These are phyloP conservation scores for Colletotrichum lindemuthianum DNA, from an alignment of 2,329 filamentous ascomycete genomes.

Conservation along the genomic window DNA sequence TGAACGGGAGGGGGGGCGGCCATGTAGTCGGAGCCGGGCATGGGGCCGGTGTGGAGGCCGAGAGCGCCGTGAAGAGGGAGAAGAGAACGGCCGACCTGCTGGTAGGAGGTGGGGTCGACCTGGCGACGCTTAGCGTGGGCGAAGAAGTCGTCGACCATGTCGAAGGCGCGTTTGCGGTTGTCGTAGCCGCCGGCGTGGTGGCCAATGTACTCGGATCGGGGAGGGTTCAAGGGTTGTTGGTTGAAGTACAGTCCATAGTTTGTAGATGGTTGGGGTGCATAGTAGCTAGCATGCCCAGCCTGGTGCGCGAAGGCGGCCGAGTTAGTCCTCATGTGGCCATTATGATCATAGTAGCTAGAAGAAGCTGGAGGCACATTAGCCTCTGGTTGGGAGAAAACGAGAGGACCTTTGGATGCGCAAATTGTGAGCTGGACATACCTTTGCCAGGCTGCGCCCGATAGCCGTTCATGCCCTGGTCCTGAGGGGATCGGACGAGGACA, in stretches of 20 bases:
- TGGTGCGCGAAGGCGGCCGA: conserved; percentile 66
- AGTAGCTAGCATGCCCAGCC: conserved; percentile 66
- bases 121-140: conserved; percentile 90
- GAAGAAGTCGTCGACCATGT: conserved; percentile 94
- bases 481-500: conserved; percentile 68
- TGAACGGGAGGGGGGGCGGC: conserved; percentile 40
- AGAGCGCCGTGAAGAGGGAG: conserved; percentile 81
- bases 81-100: conserved; percentile 89
- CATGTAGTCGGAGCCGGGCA: conserved; percentile 65
- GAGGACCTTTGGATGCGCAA: conserved; percentile 37
- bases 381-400: conserved; percentile 46
- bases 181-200: conserved; percentile 69
- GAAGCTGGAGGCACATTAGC: conserved; percentile 60
- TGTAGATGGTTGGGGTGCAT: conserved; percentile 63
- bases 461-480: conserved; percentile 62
- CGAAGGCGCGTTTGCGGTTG: conserved; percentile 83
- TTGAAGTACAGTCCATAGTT: conserved; percentile 84
- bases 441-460: conserved; percentile 65
- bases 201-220: conserved; percentile 69
- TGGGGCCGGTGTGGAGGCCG: conserved; percentile 65
- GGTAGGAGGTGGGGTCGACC: conserved; percentile 89
- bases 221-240: conserved; percentile 64
- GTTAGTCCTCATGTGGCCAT: conserved; percentile 69
- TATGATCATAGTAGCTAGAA: conserved; percentile 72
- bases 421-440: conserved; percentile 53